A percentile compares a stretch with the other conserved stretches of the same genome.
phyloP scores from a whole-genome alignment of 1,284 basidiomycete genomes.

The Singerocomus rubriflavus region DNA sequence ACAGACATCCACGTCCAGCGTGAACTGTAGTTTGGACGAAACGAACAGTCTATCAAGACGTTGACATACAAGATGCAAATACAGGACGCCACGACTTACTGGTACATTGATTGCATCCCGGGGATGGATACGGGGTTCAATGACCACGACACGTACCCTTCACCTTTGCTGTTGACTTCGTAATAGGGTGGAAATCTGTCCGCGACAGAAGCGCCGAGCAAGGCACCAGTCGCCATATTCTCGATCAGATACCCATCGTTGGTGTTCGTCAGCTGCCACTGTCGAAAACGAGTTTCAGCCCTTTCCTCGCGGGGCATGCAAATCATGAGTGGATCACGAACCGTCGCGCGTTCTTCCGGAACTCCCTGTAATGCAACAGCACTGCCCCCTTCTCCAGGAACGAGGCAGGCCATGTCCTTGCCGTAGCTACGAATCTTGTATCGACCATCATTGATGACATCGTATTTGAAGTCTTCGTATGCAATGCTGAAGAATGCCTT shows the following conservation, averaged over 20 bases:
- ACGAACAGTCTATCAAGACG: constrained; percentile 1
- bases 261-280: neutral
- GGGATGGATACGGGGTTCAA: neutral
- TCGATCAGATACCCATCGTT: neutral
- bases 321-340: neutral
- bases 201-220: neutral
- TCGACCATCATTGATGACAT: neutral
- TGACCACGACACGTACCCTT: neutral
- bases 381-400: neutral
- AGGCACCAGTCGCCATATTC: neutral
- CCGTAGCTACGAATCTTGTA: neutral
- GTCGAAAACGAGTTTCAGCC: too few relatives aligned
- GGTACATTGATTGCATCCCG: neutral
- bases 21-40: neutral
- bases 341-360: neutral
- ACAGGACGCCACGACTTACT: neutral
- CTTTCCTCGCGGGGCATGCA: too few relatives aligned
- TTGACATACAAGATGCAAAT: neutral
- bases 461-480: neutral
- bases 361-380: neutral
- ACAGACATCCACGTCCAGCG: neutral
- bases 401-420: neutral
- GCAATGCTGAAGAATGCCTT: neutral
- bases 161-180: neutral
- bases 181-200: neutral